Evolutionary conservation across 2,329 filamentous ascomycete species (phyloP), one percentile per base, ranked within the genome.

Genomic region (Colletotrichum spinosum): DNA sequence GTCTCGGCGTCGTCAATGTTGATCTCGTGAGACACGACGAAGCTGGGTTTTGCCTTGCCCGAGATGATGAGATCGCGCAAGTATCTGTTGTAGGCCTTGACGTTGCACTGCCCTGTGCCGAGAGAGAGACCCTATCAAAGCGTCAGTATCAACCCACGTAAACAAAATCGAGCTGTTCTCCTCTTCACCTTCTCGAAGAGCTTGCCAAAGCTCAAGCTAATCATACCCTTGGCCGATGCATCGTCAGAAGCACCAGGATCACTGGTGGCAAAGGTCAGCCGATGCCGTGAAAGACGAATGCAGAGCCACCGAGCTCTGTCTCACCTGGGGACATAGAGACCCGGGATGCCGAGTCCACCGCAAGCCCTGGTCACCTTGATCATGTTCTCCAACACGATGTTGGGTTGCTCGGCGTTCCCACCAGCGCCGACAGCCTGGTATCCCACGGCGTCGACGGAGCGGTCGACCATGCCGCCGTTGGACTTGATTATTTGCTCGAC

Each of bases 11-110:
- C 86, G 2, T 90, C 87, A 25, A 91, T 84, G 9, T 78, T 80
- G 62, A 90, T 86, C 71, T 90, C 87, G 68, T 91, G 88, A 2
- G 84, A 88, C 7, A 91, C 86, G 1, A 91, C 87, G 69, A 91
- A 91, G 60, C 84, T 88, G 4, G 89, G 89, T 73, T 88, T 90
- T 1, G 88, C 89, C 64, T 83, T 84, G 3, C 88, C 88, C 0
- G 85, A 77, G 48, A 90, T 86, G 69, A 91, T 91, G 70, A 91
- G 78, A 67, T 91, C 88, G 11, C 88, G 82, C 44, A 91, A 76
- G 70, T 90, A 89, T 33, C 88, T 80, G 72, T 91, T 91, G 75
- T 91, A 91, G 1, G 84, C 79, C 75, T 90, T 91, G 69, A 91
- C 88, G 67, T 91, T 91, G 76, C 88, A 90, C 72, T 90, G 87